A percentile compares a stretch with the other conserved stretches of the same genome.
phyloP scores from a whole-genome alignment of 306 rosid species.

The Quercus cerris region DNA sequence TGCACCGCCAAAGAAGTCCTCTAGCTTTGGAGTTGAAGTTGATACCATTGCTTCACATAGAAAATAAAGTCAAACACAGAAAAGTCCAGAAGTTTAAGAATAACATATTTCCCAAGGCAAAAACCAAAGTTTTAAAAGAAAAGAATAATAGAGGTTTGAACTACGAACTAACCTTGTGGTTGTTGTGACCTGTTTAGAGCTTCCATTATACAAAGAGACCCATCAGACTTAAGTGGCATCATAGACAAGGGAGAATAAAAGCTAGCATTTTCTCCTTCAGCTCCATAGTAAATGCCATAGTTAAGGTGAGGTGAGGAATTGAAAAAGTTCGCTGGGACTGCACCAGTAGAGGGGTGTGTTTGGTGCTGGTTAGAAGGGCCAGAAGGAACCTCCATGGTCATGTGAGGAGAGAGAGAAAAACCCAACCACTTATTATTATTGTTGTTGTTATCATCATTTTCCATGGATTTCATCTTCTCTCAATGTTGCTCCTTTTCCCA shows the following conservation, averaged over 20 bases:
- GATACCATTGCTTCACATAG: slow-evolving; percentile 47
- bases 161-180: slow-evolving; percentile 54
- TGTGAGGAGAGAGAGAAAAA: slow-evolving; percentile 69
- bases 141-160: slow-evolving; percentile 5
- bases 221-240: slow-evolving; percentile 87
- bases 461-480: slow-evolving; percentile 52
- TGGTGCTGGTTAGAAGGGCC: slow-evolving; percentile 25
- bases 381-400: slow-evolving; percentile 43
- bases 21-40: slow-evolving; percentile 71
- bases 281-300: slow-evolving; percentile 60
- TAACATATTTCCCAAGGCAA: neutral
- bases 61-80: slow-evolving; percentile 10
- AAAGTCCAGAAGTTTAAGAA: neutral
- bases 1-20: slow-evolving; percentile 76
- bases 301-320: slow-evolving; percentile 40
- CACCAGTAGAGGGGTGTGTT: slow-evolving; percentile 22
- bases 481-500: slow-evolving; percentile 5
- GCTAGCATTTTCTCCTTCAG: slow-evolving; percentile 49
- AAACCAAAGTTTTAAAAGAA: neutral
- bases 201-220: slow-evolving; percentile 69
- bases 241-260: slow-evolving; percentile 54
- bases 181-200: slow-evolving; percentile 60
- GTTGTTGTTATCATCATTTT: slow-evolving; percentile 43
- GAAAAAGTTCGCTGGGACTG: slow-evolving; percentile 40
- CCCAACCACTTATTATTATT: slow-evolving; percentile 62